Evolutionary conservation across 768 basidiomycete species (phyloP).

Genomic region (Mycena kentingensis): DNA sequence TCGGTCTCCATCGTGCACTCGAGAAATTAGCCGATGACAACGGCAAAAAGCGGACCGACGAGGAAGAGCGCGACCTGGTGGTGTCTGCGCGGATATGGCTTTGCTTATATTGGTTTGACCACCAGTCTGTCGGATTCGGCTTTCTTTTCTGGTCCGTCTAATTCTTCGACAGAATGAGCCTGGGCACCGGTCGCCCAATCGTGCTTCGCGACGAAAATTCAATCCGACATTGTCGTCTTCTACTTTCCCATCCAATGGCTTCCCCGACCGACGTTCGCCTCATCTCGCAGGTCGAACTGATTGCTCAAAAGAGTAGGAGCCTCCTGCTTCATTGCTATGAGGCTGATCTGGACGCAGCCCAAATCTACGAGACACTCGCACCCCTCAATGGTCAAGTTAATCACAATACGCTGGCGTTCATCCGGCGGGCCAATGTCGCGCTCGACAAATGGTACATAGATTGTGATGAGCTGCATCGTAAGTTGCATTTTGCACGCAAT

Average conservation of each 20-base stretch:
- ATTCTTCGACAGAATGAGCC: constrained; percentile 65
- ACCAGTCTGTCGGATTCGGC: constrained; percentile 63
- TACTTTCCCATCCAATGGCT: constrained; percentile 83
- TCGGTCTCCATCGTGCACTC: constrained; percentile 88
- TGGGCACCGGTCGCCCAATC: constrained; percentile 89
- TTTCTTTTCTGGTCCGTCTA: constrained; percentile 6
- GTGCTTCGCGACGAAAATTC: constrained; percentile 88
- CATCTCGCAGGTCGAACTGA: constrained; percentile 84
- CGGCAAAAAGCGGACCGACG: constrained; percentile 68
- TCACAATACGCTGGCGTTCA: constrained; percentile 81
- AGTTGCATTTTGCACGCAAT: constrained; percentile 27
- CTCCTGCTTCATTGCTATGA: not conserved
- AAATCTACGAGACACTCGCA: constrained; percentile 89
- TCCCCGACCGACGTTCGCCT: constrained; percentile 89
- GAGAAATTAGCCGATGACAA: constrained; percentile 84
- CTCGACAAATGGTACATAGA: constrained; percentile 91
- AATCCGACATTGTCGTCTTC: constrained; percentile 78
- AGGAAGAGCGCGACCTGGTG: constrained; percentile 87
- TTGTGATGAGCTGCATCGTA: constrained; percentile 83
- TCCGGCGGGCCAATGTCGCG: constrained; percentile 82
- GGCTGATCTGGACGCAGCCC: constrained; percentile 51
- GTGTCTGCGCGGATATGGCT: constrained; percentile 94
- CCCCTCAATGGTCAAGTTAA: constrained; percentile 87
- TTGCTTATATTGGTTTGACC: constrained; percentile 95
- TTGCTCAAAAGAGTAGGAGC: constrained; percentile 83